These are phyloP conservation scores for Physaria fendleri DNA, from an alignment of 345 rosid genomes.

Conservation along the genomic window DNA sequence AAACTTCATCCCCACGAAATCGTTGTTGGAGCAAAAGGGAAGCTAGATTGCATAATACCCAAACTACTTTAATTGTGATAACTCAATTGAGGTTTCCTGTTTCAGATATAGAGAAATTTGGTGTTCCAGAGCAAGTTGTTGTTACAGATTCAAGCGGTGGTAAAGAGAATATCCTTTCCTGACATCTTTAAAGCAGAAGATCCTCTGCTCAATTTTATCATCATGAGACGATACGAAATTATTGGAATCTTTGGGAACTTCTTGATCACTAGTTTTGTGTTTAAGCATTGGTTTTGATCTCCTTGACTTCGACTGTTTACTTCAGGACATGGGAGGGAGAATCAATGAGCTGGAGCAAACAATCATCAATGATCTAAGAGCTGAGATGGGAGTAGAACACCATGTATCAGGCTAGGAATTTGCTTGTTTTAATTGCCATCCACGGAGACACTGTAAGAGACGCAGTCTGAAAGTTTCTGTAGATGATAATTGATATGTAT, in stretches of 20 bases:
- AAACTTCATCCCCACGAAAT: too few species aligned
- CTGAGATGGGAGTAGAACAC: conserved; percentile 82
- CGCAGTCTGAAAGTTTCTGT: too few species aligned
- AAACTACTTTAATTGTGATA: too few species aligned
- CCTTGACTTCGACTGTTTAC: conserved; percentile 55
- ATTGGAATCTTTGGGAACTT: background rate
- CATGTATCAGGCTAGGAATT: too few species aligned
- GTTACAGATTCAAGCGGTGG: conserved; percentile 32
- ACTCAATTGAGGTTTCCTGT: conserved; percentile 23
- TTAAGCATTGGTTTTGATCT: conserved; percentile 5
- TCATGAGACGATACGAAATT: background rate
- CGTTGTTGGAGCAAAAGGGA: too few species aligned
- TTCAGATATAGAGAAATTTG: conserved; percentile 15
- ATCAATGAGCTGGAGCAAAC: conserved; percentile 81
- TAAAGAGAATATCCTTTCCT: too few species aligned
- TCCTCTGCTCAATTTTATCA: background rate
- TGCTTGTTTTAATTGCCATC: too few species aligned
- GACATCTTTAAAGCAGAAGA: too few species aligned
- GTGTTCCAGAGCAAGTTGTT: conserved; percentile 39
- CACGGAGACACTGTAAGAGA: too few species aligned
- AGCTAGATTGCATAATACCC: too few species aligned
- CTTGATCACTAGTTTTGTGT: background rate
- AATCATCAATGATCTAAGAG: conserved; percentile 66
- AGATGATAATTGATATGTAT: too few species aligned
- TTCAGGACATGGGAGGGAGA: conserved; percentile 84